These are phyloP conservation scores for Pistacia vera DNA, from an alignment of 345 rosid species.

Conservation along the genomic window DNA sequence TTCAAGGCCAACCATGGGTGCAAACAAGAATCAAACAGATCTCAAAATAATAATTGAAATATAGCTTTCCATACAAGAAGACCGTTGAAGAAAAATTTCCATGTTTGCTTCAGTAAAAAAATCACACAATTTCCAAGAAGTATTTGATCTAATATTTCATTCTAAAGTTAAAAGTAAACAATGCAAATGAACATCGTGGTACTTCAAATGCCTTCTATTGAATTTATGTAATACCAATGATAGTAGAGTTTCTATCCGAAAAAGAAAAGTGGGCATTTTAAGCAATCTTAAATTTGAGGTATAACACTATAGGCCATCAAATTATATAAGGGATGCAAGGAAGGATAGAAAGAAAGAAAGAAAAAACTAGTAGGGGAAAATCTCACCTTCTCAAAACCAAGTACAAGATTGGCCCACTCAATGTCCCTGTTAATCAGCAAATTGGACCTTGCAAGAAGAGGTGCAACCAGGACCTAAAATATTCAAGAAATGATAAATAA, in stretches of 20 bases:
- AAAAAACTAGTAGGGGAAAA: background rate
- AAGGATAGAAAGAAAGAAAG: background rate
- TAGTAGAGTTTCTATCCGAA: too few relatives aligned
- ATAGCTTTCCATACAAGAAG: background rate
- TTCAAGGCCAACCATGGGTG: background rate
- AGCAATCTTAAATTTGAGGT: too few relatives aligned
- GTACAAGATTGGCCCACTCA: conserved; percentile 96
- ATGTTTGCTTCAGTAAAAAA: too few relatives aligned
- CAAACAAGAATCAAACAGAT: background rate
- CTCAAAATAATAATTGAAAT: background rate
- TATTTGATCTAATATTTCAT: too few relatives aligned
- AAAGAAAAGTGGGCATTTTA: too few relatives aligned
- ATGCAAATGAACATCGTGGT: too few relatives aligned
- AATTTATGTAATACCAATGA: too few relatives aligned
- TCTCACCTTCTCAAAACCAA: conserved; percentile 92
- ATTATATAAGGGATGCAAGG: background rate
- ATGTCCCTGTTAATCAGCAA: conserved; percentile 92
- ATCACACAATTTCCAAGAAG: too few relatives aligned
- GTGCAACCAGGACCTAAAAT: conserved; percentile 63
- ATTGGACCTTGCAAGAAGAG: conserved; percentile 93
- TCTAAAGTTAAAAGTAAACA: too few relatives aligned
- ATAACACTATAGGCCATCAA: background rate
- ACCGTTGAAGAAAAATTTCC: background rate
- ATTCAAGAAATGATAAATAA: conserved; percentile 9
- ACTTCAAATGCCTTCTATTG: too few relatives aligned